These are phyloP conservation scores for Salvia miltiorrhiza DNA, from an alignment of 257 asterid genomes.

Conservation along the genomic window DNA sequence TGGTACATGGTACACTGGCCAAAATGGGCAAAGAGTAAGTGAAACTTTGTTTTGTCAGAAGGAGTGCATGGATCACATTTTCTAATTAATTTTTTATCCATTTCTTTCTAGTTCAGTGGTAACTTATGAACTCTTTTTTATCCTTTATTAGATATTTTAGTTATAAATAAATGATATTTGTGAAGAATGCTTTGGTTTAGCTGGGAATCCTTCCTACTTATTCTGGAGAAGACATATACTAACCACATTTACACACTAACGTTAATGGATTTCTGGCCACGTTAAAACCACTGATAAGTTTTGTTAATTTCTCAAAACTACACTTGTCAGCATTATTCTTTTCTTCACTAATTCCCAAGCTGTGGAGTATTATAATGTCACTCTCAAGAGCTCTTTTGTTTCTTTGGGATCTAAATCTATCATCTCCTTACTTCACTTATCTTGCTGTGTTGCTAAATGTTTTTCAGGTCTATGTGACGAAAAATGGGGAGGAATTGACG, in stretches of 20 bases:
- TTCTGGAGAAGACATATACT: neutral
- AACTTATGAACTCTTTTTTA: neutral
- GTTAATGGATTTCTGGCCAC: neutral
- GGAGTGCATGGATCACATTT: neutral
- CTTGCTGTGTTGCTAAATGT: slow-evolving; percentile 2
- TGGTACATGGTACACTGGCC: slow-evolving; percentile 74
- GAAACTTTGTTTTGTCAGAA: neutral
- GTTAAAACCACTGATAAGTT: neutral
- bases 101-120: neutral
- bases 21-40: slow-evolving; percentile 74
- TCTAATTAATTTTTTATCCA: neutral
- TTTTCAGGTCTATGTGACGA: slow-evolving; percentile 74
- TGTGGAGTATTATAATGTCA: neutral
- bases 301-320: neutral
- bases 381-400: neutral
- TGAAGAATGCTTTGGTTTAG: neutral
- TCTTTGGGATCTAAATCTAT: neutral
- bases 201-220: neutral
- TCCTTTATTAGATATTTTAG: neutral
- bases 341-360: neutral
- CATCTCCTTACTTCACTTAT: neutral
- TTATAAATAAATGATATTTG: neutral
- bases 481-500: slow-evolving; percentile 68
- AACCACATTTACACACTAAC: neutral
- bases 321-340: neutral